Conservation (phyloP, 2,329 filamentous ascomycete genomes). For the Aspergillus texensis region DNA sequence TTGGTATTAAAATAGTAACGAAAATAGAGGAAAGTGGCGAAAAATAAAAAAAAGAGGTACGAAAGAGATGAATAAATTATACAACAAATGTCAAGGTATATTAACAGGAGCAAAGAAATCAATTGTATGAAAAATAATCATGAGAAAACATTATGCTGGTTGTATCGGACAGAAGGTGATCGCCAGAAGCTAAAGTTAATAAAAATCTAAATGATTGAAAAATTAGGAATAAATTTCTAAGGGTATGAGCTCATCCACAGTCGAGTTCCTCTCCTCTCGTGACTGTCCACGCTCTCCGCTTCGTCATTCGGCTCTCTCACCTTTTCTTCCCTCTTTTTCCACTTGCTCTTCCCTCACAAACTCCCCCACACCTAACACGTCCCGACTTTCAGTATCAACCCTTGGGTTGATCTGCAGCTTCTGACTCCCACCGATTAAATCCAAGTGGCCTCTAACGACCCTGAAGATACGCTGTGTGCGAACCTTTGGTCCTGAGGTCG, state of each 20-base stretch:
- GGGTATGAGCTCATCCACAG: conserved; percentile 7
- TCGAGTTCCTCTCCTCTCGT: background rate
- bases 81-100: background rate
- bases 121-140: background rate
- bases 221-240: background rate
- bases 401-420: background rate
- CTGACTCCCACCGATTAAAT: background rate
- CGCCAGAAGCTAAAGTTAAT: background rate
- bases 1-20: background rate
- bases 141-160: background rate
- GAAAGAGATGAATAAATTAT: background rate
- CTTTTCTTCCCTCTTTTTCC: background rate
- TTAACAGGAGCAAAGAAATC: background rate
- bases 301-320: conserved; percentile 3
- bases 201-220: background rate
- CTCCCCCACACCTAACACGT: conserved; percentile 3
- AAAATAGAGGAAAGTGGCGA: background rate
- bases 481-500: conserved; percentile 25
- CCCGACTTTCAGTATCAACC: background rate
- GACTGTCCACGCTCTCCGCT: conserved; percentile 3
- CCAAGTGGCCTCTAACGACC: conserved; percentile 3
- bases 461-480: conserved; percentile 17
- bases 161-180: background rate
- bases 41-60: background rate
- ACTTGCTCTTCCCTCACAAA: conserved; percentile 1